phyloP scores from a whole-genome alignment of 1,139 yeast species.

The Yamadazyma atlantica region DNA sequence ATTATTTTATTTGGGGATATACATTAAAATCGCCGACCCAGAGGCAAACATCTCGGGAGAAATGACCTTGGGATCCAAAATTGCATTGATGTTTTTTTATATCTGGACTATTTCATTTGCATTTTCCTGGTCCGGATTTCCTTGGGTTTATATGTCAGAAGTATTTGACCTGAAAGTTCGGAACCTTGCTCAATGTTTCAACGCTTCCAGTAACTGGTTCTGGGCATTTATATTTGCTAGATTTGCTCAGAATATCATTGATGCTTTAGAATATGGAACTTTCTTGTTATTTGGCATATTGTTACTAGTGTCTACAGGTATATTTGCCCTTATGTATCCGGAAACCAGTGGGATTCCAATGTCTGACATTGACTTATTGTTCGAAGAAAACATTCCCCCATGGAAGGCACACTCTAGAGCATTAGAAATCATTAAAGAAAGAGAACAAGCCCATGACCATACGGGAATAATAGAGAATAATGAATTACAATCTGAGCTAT shows the following conservation, averaged over 20 bases:
- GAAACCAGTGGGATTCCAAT: constrained; percentile 47
- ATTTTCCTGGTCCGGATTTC: constrained; percentile 48
- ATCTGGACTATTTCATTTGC: constrained; percentile 48
- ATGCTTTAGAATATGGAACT: constrained; percentile 42
- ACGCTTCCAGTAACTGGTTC: constrained; percentile 48
- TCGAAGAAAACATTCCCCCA: constrained; percentile 21
- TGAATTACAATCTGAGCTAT: constrained; percentile 2
- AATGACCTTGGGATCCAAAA: constrained; percentile 38
- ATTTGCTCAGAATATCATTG: constrained; percentile 43
- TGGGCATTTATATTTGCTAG: constrained; percentile 52
- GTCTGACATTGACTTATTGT: constrained; percentile 43
- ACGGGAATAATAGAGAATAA: constrained; percentile 1
- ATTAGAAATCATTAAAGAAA: constrained; percentile 7
- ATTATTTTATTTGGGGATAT: constrained; percentile 52
- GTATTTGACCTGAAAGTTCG: constrained; percentile 43
- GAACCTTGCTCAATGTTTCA: constrained; percentile 43
- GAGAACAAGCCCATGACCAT: constrained; percentile 4
- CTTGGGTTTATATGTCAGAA: constrained; percentile 49
- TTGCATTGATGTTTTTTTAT: constrained; percentile 49
- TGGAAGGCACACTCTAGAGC: constrained; percentile 16
- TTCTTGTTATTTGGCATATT: constrained; percentile 44
- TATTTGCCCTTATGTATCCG: constrained; percentile 40
- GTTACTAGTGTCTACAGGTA: constrained; percentile 32
- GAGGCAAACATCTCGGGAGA: constrained; percentile 15
- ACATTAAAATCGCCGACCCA: constrained; percentile 42